Evolutionary conservation across 2,329 filamentous ascomycete species (phyloP), one percentile per base, ranked within the genome.

Genomic region (Penicillium rolfsii): DNA sequence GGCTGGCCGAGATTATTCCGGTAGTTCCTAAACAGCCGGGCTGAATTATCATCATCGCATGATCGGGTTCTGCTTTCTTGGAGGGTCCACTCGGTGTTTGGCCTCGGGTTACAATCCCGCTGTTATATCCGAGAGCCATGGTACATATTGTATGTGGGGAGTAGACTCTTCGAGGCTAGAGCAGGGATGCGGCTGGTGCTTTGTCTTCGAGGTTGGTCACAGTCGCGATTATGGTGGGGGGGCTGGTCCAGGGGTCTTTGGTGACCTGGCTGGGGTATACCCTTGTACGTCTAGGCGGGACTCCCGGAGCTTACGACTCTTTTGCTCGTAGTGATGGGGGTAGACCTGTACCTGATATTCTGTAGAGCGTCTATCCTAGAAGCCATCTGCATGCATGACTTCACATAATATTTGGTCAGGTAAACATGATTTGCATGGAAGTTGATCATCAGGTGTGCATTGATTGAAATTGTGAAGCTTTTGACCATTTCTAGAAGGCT

Each of bases 401-500:
- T 33, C 9, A 11, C 30, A 11, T 33, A 11, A 11, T 2, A 33
- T 33, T 33, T 5, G 8, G 9, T 11, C 5, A 33, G 4, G 30
- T 33, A 11, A 11, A 11, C 19, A 22, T 22, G 1, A 22, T 1
- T 36, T 36, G 3, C 33, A 11, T 36, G 33, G 12, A 11, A 36
- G 33, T 3, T 36, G 33, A 36, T 11, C 14, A 12, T 11, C 12
- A 30, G 28, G 28, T 30, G 9, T 35, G 33, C 9, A 14, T 35
- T 35, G 33, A 2, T 12, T 35, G 33, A 35, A 35, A 35, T 35
- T 12, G 12, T 36, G 35, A 36, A 36, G 36, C 16, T 40, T n/a
- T 40, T 40, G 6, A 14, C 14, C n/a, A 14, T 40, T 3, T 3
- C 16, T 40, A 16, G 14, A 40, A 67, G 88, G 81, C 76, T 81